phyloP scores from a whole-genome alignment of 306 rosid genomes.

The Vigna unguiculata region DNA sequence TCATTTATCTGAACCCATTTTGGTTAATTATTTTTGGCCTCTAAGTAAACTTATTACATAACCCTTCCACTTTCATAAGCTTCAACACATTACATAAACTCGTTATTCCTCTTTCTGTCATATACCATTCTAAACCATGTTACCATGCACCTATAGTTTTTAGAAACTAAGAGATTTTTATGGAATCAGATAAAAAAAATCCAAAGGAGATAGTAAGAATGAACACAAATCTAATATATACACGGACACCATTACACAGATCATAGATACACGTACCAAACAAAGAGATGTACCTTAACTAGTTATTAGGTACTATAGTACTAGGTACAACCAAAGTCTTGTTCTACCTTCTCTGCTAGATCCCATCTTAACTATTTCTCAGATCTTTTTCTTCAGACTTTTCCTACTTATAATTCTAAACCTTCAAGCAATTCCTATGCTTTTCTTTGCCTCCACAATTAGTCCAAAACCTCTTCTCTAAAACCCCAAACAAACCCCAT shows the following conservation, averaged over 20 bases:
- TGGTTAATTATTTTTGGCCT: slow-evolving; percentile 31
- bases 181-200: slow-evolving; percentile 3
- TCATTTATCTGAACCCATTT: neutral
- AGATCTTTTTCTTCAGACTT: slow-evolving; percentile 41
- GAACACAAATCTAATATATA: neutral
- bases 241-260: neutral
- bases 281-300: slow-evolving; percentile 16
- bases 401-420: slow-evolving; percentile 13
- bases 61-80: slow-evolving; percentile 36
- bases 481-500: slow-evolving; percentile 2
- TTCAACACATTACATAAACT: slow-evolving; percentile 14
- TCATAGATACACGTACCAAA: slow-evolving; percentile 9
- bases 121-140: slow-evolving; percentile 26
- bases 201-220: neutral
- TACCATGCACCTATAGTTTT: neutral
- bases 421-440: slow-evolving; percentile 45
- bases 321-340: slow-evolving; percentile 34
- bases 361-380: slow-evolving; percentile 28
- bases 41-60: slow-evolving; percentile 28
- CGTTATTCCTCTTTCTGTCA: slow-evolving; percentile 4
- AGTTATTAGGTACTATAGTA: slow-evolving; percentile 25
- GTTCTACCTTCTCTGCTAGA: slow-evolving; percentile 37
- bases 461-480: slow-evolving; percentile 18
- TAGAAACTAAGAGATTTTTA: neutral
- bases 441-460: slow-evolving; percentile 44